These are phyloP conservation scores for Udeniomyces megalosporus DNA, from an alignment of 768 basidiomycete species.

Conservation along the genomic window DNA sequence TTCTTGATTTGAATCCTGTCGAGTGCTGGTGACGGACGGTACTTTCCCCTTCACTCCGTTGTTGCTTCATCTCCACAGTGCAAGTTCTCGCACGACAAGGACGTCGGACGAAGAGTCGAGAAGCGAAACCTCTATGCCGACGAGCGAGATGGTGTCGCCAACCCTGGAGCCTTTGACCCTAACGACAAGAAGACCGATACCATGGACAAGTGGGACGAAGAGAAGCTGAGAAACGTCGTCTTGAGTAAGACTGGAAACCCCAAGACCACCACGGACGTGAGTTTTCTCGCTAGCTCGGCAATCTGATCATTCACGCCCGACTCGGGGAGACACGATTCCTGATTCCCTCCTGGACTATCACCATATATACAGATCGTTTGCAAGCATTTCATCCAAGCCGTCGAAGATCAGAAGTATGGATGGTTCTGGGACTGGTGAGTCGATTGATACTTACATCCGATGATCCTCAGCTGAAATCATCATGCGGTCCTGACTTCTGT, in stretches of 20 bases:
- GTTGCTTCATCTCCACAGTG: constrained; percentile 35
- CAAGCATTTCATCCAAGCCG: constrained; percentile 91
- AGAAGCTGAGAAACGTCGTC: constrained; percentile 77
- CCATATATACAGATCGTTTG: constrained; percentile 62
- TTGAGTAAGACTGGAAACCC: constrained; percentile 76
- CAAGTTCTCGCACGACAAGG: constrained; percentile 88
- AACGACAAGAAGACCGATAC: constrained; percentile 46
- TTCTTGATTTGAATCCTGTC: not conserved
- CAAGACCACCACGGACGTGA: constrained; percentile 75
- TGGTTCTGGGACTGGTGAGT: constrained; percentile 34
- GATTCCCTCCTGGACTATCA: not conserved
- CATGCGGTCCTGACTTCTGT: not conserved
- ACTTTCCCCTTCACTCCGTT: not conserved
- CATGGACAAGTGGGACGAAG: constrained; percentile 97
- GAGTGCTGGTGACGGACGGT: not conserved
- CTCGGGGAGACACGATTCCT: too few species aligned
- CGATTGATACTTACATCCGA: not conserved
- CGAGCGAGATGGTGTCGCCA: constrained; percentile 32
- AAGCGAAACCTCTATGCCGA: constrained; percentile 94
- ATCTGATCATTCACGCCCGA: not conserved
- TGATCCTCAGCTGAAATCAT: not conserved
- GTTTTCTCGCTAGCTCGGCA: constrained; percentile 20
- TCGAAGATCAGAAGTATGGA: constrained; percentile 66
- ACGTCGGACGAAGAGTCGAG: constrained; percentile 77
- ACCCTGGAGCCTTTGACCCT: constrained; percentile 14